These are phyloP conservation scores for Cordyceps cicadae DNA, from an alignment of 2,329 filamentous ascomycete species.

Conservation along the genomic window DNA sequence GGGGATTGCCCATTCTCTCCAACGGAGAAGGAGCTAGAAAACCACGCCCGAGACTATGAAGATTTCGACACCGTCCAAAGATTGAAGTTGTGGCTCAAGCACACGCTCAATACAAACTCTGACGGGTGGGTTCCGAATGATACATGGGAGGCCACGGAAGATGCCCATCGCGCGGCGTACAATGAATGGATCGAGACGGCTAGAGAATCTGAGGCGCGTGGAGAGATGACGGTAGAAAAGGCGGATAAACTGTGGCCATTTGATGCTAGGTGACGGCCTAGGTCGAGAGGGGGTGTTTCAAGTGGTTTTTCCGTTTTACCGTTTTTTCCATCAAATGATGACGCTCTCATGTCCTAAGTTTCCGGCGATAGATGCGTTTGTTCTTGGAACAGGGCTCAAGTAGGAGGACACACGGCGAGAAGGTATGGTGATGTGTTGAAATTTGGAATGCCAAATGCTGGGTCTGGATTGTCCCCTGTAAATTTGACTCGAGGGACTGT, in stretches of 20 bases:
- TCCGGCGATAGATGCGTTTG: too few species aligned
- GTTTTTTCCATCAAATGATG: too few species aligned
- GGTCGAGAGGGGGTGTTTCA: too few species aligned
- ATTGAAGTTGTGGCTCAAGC: neutral
- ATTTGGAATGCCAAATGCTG: too few species aligned
- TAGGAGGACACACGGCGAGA: too few species aligned
- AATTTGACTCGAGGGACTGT: too few species aligned
- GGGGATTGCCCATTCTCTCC: neutral
- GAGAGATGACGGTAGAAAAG: neutral
- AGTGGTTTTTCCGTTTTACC: too few species aligned
- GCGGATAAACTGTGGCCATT: conserved; percentile 2
- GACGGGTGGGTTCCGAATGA: neutral
- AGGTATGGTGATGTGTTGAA: too few species aligned
- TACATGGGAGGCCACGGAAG: neutral
- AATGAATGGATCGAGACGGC: neutral
- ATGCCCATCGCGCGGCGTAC: neutral
- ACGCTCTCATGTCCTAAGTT: too few species aligned
- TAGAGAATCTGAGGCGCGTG: neutral
- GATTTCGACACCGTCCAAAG: neutral
- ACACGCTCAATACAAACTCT: neutral
- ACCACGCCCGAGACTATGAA: neutral
- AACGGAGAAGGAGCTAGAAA: neutral
- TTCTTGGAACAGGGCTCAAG: too few species aligned
- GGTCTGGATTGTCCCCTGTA: too few species aligned
- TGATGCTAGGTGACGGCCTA: neutral